These are phyloP conservation scores for Trichoderma afroharzianum DNA, from an alignment of 2,329 filamentous ascomycete species.

Conservation along the genomic window DNA sequence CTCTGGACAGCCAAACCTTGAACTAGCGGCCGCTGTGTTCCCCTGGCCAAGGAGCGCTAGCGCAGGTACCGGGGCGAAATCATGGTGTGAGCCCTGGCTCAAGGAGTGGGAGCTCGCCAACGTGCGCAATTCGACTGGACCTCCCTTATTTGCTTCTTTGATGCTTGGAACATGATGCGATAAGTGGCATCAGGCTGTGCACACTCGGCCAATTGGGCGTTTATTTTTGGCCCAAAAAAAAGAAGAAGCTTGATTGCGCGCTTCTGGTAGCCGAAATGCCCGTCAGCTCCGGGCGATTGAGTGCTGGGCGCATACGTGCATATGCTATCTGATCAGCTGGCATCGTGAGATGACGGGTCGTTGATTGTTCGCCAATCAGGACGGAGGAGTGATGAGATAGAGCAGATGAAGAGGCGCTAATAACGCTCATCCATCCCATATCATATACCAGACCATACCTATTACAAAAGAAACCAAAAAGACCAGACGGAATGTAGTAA, in stretches of 20 bases:
- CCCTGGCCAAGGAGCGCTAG: constrained; percentile 6
- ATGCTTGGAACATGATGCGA: neutral
- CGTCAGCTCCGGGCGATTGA: neutral
- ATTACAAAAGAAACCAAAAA: neutral
- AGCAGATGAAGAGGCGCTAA: neutral
- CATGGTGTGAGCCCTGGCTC: neutral
- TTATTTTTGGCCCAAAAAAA: neutral
- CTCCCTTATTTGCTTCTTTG: neutral
- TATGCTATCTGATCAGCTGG: neutral
- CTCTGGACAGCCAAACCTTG: neutral
- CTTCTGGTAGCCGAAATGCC: neutral
- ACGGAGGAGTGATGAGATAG: neutral
- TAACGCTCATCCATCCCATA: neutral
- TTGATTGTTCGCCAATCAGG: neutral
- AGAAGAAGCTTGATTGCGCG: neutral
- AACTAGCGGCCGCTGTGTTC: neutral
- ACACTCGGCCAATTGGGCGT: constrained; percentile 2
- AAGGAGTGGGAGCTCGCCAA: constrained; percentile 1
- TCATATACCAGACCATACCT: neutral
- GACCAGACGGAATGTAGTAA: neutral
- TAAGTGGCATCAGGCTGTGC: neutral
- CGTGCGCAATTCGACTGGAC: constrained; percentile 5
- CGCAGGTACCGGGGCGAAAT: constrained; percentile 12
- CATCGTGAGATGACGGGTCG: neutral
- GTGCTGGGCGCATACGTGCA: neutral